Conservation (phyloP, 495 filamentous ascomycete species). For the Parathielavia hyrcaniae region DNA sequence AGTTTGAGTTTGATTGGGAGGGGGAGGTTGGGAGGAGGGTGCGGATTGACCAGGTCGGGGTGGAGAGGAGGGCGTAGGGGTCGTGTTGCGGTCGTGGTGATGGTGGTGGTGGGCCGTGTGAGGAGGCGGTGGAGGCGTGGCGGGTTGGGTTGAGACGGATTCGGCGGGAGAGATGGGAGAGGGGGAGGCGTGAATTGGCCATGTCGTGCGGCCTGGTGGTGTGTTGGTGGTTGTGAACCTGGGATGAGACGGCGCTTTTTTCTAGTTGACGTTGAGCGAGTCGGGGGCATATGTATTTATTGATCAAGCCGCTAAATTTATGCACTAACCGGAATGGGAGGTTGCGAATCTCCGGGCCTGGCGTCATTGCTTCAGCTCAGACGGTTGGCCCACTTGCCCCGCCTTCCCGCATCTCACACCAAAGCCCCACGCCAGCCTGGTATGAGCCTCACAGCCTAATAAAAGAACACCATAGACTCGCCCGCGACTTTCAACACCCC, state of each 20-base stretch:
- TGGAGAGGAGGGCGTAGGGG: conserved; percentile 49
- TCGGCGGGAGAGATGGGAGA: conserved; percentile 3
- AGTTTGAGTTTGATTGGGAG: conserved; percentile 19
- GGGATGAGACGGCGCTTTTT: not conserved
- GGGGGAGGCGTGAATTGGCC: not conserved
- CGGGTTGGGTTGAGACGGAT: not conserved
- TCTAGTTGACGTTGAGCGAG: not conserved
- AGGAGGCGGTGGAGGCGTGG: conserved; percentile 16
- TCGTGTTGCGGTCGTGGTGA: conserved; percentile 9
- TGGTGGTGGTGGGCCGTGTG: conserved; percentile 5
- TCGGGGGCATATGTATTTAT: no score
- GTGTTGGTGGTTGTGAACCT: not conserved
- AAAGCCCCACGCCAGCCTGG: not conserved
- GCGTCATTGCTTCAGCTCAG: conserved; percentile 15
- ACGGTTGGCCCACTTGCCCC: conserved; percentile 12
- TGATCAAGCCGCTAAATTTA: no score
- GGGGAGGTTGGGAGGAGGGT: conserved; percentile 59
- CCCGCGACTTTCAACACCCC: not conserved
- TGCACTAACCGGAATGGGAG: no score
- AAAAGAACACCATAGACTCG: not conserved
- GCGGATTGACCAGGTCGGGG: conserved; percentile 79
- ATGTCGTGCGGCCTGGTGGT: not conserved
- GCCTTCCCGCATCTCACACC: not conserved
- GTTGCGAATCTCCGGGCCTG: no score
- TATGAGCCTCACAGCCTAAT: conserved; percentile 1